Base-by-base conservation (phyloP, 2,329 filamentous ascomycete genomes). In the Xylariaceae sp. region DNA sequence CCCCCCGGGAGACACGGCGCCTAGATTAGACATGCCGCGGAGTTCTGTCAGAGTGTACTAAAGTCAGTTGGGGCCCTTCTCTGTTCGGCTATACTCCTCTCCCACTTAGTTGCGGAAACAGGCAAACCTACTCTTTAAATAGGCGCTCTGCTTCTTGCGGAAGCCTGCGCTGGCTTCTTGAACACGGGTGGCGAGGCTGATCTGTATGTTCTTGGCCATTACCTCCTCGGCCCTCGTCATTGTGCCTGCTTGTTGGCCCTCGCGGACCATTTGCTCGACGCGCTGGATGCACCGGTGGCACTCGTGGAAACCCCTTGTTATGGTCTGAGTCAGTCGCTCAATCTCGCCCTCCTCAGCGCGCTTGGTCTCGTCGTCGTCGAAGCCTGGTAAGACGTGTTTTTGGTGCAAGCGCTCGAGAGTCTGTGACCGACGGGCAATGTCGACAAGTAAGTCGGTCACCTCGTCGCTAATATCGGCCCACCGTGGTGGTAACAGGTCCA, bases 401-500 rank as follows among this genome's bases (percentile, higher is more conserved):
- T 96, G 91, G 71, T 99, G 94, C 57, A 99, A 77, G 67, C 92
- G 89, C 67, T 97, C 94, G 30, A 99, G 80, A 64, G 85, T 85
- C 64, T 89, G 85, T 61, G 90, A 88, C 73, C 95, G 90, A 56
- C 83, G 85, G 49, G 89, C 87, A 61, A 97, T 89, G 54, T 88
- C 84, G 57, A 83, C 80, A 9, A 99, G 81, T 40, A 89, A 75
- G 55, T 96, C 90, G 29, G 87, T 86, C 56, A 99, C 90, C 69
- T 97, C 91, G 69, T 97, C 94, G 66, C 92, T 92, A 55, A 96
- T 80, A 68, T 99, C 94, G 54, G 92, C 88, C 94, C 94, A 99
- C 56, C 94, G 86, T 49, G 94, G 94, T 21, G 94, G 94, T 16
- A 99, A 79, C 37, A 96, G 76, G 72, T 97, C 92, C 94, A 99